Base-by-base conservation (phyloP, 257 asterid species). In the Solanum arcanum region DNA sequence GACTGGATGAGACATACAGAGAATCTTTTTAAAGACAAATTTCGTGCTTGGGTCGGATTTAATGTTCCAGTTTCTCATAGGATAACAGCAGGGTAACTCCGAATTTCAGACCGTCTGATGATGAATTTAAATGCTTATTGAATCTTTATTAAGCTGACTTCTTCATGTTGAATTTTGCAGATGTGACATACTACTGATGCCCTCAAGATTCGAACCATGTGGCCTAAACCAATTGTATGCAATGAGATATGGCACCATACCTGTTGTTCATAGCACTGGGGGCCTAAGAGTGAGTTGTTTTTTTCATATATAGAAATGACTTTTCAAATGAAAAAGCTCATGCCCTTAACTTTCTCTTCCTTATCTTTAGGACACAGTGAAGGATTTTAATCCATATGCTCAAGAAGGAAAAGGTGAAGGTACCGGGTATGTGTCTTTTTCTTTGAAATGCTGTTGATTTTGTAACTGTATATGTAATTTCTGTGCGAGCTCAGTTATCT, bases 181-280 rank as follows among this genome's bases (percentile, higher is more conserved):
- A 25, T 96, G 99, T 81, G 99, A 97, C 93, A 96, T 97, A 85
- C 88, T 97, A 52, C 76, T 89, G 39, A 97, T 97, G 99, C 99
- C 99, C 86, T 97, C 99, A 83, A 92, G 99, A 93, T 97, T 97
- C 68, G 99, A 97, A 83, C 99, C 99, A 3, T 97, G 99, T 78
- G 99, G 99, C 87, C 90, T 97, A 76, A 97, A 95, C 92, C 99
- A 97, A 89, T 74, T 97, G 89, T 97, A 97, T 70, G 99, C 99
- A 41, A 96, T 97, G 99, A 92, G 92, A 92, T 97, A 97, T n/a
- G 99, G 98, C 88, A 94, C 98, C 2, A 74, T 96, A 31, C 99
- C 99, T 4, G 95, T 97, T 74, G 99, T 97, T 87, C 99, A 97
- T 88, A 80, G 70, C 91, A 97, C 99, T 0, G 99, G 99, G 7